Evolutionary conservation across 2,329 filamentous ascomycete genomes (phyloP).

Genomic region (Rosellinia necatrix): DNA sequence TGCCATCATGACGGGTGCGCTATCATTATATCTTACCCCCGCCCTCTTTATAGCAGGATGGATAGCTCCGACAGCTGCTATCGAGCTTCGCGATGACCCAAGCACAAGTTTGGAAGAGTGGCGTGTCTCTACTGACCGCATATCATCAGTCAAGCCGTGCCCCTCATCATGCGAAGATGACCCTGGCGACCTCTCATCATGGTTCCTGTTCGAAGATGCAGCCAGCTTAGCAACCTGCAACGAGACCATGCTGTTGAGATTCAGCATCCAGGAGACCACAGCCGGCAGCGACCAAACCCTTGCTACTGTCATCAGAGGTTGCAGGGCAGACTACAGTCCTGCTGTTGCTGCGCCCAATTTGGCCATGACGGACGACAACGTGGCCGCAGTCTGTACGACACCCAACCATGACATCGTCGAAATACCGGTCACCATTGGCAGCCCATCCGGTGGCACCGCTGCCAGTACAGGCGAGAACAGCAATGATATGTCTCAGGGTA

Average conservation of each 20-base stretch:
- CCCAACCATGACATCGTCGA: conserved; percentile 2
- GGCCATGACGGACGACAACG: neutral
- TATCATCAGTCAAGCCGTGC: neutral
- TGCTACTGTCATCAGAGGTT: neutral
- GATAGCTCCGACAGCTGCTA: neutral
- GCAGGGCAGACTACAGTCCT: neutral
- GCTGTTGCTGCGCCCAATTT: neutral
- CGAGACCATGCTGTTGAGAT: conserved; percentile 2
- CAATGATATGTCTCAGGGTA: neutral
- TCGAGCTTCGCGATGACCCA: neutral
- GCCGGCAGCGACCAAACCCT: neutral
- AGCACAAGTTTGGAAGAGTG: neutral
- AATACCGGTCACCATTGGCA: neutral
- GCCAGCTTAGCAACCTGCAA: conserved; percentile 6
- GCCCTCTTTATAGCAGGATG: neutral
- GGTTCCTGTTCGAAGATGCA: neutral
- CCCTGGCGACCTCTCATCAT: neutral
- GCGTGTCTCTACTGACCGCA: conserved; percentile 1
- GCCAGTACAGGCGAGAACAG: neutral
- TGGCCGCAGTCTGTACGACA: conserved; percentile 1
- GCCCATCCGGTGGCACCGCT: neutral
- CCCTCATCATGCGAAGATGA: neutral
- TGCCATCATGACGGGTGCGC: neutral
- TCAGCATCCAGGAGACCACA: neutral
- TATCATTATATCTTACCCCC: neutral